phyloP scores from a whole-genome alignment of 2,329 filamentous ascomycete genomes.

The Pseudogymnoascus sp. region DNA sequence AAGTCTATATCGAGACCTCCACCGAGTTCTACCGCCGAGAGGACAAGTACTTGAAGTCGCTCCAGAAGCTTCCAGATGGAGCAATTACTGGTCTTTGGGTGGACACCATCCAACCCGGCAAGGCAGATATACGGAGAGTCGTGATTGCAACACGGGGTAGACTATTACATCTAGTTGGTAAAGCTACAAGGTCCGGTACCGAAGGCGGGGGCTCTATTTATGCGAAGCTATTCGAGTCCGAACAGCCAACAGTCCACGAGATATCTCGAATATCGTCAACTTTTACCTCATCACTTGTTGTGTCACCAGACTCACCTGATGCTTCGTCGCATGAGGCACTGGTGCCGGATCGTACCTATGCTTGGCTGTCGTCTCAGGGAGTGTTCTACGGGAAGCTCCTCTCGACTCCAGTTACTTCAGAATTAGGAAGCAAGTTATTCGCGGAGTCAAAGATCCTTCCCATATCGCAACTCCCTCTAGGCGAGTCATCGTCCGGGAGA shows the following conservation, averaged over 20 bases:
- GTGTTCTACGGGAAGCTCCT: conserved; percentile 79
- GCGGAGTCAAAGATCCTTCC: conserved; percentile 70
- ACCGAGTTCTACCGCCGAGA: conserved; percentile 93
- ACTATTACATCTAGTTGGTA: conserved; percentile 74
- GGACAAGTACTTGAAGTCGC: conserved; percentile 78
- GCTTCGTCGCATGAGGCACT: conserved; percentile 44
- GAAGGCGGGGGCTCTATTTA: conserved; percentile 83
- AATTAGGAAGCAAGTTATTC: conserved; percentile 67
- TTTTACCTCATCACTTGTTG: conserved; percentile 57
- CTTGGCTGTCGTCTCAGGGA: conserved; percentile 83
- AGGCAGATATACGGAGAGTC: conserved; percentile 64
- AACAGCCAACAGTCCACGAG: conserved; percentile 71
- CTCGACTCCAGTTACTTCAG: conserved; percentile 48
- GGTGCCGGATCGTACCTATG: conserved; percentile 64
- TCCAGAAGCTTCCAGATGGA: conserved; percentile 76
- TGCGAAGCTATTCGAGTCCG: conserved; percentile 76
- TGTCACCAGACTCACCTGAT: conserved; percentile 66
- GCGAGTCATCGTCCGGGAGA: conserved; percentile 55
- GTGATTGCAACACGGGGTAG: conserved; percentile 70
- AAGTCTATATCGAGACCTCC: conserved; percentile 87
- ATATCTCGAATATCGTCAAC: conserved; percentile 49
- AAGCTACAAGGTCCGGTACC: conserved; percentile 59
- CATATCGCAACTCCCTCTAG: conserved; percentile 61
- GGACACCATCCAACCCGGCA: conserved; percentile 57
- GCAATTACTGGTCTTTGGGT: conserved; percentile 81